phyloP scores from a whole-genome alignment of 176 grass and related monocot genomes.

The Eremochloa ophiuroides region DNA sequence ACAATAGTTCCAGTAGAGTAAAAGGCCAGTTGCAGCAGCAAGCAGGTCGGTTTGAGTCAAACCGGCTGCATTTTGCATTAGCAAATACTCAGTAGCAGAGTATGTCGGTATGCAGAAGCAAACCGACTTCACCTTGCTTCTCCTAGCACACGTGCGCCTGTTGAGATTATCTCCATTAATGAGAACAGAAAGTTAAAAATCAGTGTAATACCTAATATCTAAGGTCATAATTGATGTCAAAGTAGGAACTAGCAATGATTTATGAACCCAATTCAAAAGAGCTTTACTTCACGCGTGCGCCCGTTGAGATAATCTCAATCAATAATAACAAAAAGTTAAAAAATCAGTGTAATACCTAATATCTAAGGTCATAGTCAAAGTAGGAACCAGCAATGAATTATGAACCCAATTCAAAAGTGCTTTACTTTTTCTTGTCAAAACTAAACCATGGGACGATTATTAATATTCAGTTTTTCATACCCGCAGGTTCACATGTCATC shows the following conservation, averaged over 20 bases:
- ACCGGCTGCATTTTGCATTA: not conserved
- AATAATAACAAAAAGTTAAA: not conserved
- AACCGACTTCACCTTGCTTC: not conserved
- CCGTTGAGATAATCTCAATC: too few species aligned
- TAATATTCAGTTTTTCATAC: not conserved
- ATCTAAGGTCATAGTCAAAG: not conserved
- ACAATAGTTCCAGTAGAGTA: not conserved
- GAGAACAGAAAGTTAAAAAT: not conserved
- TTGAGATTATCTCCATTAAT: too few species aligned
- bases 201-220: not conserved
- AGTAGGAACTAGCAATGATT: not conserved
- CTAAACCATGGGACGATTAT: not conserved
- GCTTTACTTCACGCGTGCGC: too few species aligned
- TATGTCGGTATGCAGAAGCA: not conserved
- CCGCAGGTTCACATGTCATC: conserved; percentile 34
- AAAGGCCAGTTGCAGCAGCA: not conserved
- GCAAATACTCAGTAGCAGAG: not conserved
- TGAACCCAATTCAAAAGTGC: not conserved
- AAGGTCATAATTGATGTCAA: not conserved
- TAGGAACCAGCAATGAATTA: not conserved
- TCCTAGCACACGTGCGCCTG: too few species aligned
- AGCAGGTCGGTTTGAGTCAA: not conserved
- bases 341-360: not conserved
- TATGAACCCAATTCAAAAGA: too few species aligned
- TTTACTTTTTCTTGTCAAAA: not conserved